phyloP scores from a whole-genome alignment of 306 rosid species.

The Herpetospermum pedunculosum region DNA sequence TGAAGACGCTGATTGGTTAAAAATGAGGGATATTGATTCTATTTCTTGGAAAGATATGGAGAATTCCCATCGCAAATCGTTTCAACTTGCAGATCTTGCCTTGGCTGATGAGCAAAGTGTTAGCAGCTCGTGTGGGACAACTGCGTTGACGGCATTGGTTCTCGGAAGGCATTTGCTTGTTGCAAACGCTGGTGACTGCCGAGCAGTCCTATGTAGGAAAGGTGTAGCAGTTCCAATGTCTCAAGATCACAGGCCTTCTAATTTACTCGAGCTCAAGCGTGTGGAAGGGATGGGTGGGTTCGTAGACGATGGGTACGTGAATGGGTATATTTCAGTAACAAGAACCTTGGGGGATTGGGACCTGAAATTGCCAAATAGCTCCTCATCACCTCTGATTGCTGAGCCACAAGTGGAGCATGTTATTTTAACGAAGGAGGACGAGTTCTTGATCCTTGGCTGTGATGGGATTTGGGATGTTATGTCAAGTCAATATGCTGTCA shows the following conservation, averaged over 20 bases:
- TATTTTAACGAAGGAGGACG: constrained; percentile 61
- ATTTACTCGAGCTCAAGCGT: constrained; percentile 47
- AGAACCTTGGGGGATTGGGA: constrained; percentile 91
- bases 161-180: constrained; percentile 74
- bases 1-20: constrained; percentile 55
- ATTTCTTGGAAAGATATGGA: constrained; percentile 47
- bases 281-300: constrained; percentile 59
- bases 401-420: constrained; percentile 67
- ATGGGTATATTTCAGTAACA: constrained; percentile 55
- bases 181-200: constrained; percentile 94
- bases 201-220: constrained; percentile 85
- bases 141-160: constrained; percentile 77
- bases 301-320: constrained; percentile 48
- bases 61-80: constrained; percentile 63
- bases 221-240: constrained; percentile 78
- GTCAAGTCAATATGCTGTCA: constrained; percentile 73
- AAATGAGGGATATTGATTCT: constrained; percentile 34
- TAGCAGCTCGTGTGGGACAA: constrained; percentile 67
- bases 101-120: constrained; percentile 55
- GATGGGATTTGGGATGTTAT: constrained; percentile 93
- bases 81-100: constrained; percentile 65
- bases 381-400: constrained; percentile 72
- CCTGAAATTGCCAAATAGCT: constrained; percentile 49
- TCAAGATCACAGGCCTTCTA: constrained; percentile 57
- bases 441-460: constrained; percentile 75